Evolutionary conservation across 768 basidiomycete species (phyloP), one percentile per base, ranked within the genome.

Genomic region (Mycena leptocephala): DNA sequence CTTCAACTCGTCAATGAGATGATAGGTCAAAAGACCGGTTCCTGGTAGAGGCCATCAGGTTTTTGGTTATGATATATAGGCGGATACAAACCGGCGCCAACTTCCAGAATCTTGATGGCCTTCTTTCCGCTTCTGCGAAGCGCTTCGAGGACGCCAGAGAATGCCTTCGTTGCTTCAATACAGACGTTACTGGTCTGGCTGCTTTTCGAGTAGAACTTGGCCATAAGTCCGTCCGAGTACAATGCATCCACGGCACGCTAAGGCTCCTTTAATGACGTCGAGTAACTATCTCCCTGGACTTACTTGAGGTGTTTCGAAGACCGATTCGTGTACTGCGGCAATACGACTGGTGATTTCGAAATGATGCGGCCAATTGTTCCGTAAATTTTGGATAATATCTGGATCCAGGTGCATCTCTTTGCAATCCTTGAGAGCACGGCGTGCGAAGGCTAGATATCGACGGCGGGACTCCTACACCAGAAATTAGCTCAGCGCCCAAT

Each of bases 151-250:
- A 65, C 14, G 5, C 2, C 26, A 6, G 74, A 70, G 22, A 75
- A 75, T 0, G 55, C 41, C 28, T 65, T 32, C n/a, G 33, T 26
- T 3, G 67, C 74, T n/a, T 48, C 48, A 10, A 16, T 5, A n/a
- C 22, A 63, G 0, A 70, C 68, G 10, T 24, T 30, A 22, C 68
- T 75, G 22, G 61, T 75, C n/a, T 70, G 62, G 43, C 35, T 70
- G 30, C 20, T 41, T 8, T 35, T 16, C n/a, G 24, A 24, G 37
- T 74, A 74, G 22, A 61, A 74, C 1, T 53, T 16, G 39, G 32
- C 28, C 73, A 74, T 74, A 20, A 74, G 51, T 9, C 28, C 73
- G 37, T 74, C 73, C 2, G 73, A 69, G 59, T 55, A 74, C 32
- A 74, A 37, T 1, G 20, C 48, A 22, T 69, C 33, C 7, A 69